Evolutionary conservation across 2,329 filamentous ascomycete species (phyloP), one percentile per base, ranked within the genome.

Genomic region (Pseudopyrenochaeta lycopersici): DNA sequence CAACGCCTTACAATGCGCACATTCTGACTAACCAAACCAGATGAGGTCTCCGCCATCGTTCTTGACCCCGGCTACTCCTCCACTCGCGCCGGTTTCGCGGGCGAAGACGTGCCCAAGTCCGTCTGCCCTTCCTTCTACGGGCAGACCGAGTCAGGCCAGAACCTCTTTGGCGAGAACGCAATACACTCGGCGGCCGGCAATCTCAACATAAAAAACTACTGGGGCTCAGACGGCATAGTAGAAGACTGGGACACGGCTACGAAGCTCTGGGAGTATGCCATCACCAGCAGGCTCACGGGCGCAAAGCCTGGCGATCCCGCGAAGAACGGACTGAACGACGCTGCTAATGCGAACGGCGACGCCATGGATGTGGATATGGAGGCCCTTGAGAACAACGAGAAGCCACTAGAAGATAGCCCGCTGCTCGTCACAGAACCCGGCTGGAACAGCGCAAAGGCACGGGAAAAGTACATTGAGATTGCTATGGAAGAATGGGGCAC

Each of bases 401-500:
- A 92, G 77, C 87, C 91, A 7, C 82, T 99, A 58, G 86, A 89
- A 44, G 95, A 98, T 76, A 95, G 91, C 76, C 96, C 95, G 7
- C 80, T 99, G 56, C 82, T 99, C 54, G 89, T 99, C 85, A 97
- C 92, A 1, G 95, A 99, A 78, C 90, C 93, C 12, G 90, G 91
- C 10, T 98, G 94, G 93, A 98, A 97, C 77, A 84, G 88, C 21
- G 78, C 85, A 38, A 97, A 97, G 80, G 87, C 90, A 55, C 85
- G 96, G 55, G 95, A 99, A 80, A 96, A 95, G 84, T 89, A 90
- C 35, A 94, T 97, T 68, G 95, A 99, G 80, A 88, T 98, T 59
- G 92, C 92, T 54, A 97, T 99, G 89, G 95, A 99, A 82, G 91
- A 88, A 71, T 99, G 95, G 92, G 93, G 92, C 23, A 90, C 90